phyloP scores from a whole-genome alignment of 2,329 filamentous ascomycete genomes.

The Colletotrichum phormii region DNA sequence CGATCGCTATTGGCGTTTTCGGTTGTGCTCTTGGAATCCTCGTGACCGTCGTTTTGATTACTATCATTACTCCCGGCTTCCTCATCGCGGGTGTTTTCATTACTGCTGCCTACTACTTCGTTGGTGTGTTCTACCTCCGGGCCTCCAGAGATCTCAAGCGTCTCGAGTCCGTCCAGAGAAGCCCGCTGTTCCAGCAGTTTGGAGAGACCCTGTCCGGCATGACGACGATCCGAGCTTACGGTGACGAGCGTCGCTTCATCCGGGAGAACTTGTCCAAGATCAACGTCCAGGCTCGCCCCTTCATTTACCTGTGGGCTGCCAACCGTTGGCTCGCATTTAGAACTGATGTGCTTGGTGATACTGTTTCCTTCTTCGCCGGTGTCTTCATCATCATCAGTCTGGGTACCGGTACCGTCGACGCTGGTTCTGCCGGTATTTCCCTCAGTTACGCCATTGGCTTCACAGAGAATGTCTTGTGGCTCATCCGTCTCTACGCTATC shows the following conservation, averaged over 20 bases:
- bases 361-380: slow-evolving; percentile 94
- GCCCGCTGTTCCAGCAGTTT: slow-evolving; percentile 97
- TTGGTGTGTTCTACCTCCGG: slow-evolving; percentile 89
- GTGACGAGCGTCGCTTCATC: slow-evolving; percentile 92
- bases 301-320: slow-evolving; percentile 95
- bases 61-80: slow-evolving; percentile 89
- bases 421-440: slow-evolving; percentile 92
- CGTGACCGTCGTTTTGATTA: slow-evolving; percentile 90
- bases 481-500: slow-evolving; percentile 91
- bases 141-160: slow-evolving; percentile 96
- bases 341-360: slow-evolving; percentile 88
- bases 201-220: slow-evolving; percentile 95
- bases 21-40: slow-evolving; percentile 75
- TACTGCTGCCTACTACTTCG: slow-evolving; percentile 81
- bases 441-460: slow-evolving; percentile 97
- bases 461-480: slow-evolving; percentile 96
- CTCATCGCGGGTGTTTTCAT: slow-evolving; percentile 89
- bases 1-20: slow-evolving; percentile 83
- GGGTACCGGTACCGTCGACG: slow-evolving; percentile 76
- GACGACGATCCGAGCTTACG: slow-evolving; percentile 96
- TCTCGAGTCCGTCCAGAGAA: slow-evolving; percentile 92
- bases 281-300: slow-evolving; percentile 91
- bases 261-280: slow-evolving; percentile 89
- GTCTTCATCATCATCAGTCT: slow-evolving; percentile 89
- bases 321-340: slow-evolving; percentile 97